phyloP scores from a whole-genome alignment of 2,329 filamentous ascomycete species.

The Colletotrichum sp. region DNA sequence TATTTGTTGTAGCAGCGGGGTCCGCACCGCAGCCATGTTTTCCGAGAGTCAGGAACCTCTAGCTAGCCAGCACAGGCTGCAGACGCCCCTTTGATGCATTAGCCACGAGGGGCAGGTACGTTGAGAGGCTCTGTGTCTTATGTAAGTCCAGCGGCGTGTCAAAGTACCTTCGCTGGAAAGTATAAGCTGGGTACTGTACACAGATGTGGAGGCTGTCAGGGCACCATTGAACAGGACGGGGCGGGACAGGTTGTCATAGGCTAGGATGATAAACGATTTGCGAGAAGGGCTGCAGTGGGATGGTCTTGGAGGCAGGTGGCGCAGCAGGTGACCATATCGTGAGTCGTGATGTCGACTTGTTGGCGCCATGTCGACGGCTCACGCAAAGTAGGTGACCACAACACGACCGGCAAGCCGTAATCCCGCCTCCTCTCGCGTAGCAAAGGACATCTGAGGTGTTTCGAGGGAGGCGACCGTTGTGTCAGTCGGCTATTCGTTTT shows the following conservation, averaged over 20 bases:
- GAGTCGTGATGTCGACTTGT: background rate
- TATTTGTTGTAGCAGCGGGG: background rate
- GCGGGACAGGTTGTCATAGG: background rate
- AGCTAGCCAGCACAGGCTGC: background rate
- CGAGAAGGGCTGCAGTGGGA: background rate
- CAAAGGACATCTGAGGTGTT: accelerated
- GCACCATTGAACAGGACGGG: background rate
- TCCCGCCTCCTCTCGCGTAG: background rate
- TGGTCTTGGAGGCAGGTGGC: background rate
- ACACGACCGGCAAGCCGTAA: background rate
- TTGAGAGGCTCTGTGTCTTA: background rate
- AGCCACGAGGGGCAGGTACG: background rate
- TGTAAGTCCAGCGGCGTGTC: background rate
- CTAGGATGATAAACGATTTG: background rate
- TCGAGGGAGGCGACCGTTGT: background rate
- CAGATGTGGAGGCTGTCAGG: background rate
- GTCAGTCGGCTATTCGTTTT: background rate
- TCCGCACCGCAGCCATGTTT: background rate
- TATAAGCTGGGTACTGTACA: background rate
- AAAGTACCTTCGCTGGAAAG: background rate
- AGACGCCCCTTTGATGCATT: background rate
- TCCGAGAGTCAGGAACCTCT: background rate
- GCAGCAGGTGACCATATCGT: background rate
- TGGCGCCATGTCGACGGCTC: background rate
- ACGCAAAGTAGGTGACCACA: background rate